Conservation (phyloP, 2,329 filamentous ascomycete genomes). For the Fusarium sp. region DNA sequence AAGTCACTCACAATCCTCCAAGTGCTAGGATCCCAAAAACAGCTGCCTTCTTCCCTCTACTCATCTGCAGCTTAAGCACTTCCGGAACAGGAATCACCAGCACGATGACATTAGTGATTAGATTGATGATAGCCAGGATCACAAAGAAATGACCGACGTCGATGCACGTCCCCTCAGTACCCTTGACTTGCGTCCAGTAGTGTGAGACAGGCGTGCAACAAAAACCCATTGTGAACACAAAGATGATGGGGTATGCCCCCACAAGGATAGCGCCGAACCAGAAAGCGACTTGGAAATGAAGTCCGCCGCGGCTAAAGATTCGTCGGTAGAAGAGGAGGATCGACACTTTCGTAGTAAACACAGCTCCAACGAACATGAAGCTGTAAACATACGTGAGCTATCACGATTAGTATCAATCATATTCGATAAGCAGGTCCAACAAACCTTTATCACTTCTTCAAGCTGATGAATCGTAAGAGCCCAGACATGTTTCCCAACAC, state of each 20-base stretch:
- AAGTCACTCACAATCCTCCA: slow-evolving; percentile 21
- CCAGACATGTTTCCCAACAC: slow-evolving; percentile 24
- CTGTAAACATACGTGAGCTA: slow-evolving; percentile 19
- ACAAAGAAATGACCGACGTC: slow-evolving; percentile 14
- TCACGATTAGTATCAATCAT: background rate
- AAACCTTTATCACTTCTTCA: slow-evolving; percentile 12
- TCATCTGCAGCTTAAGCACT: slow-evolving; percentile 19
- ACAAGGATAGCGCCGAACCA: slow-evolving; percentile 13
- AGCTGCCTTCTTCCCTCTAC: slow-evolving; percentile 13
- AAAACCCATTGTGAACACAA: slow-evolving; percentile 14
- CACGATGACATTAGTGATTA: slow-evolving; percentile 6
- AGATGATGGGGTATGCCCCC: slow-evolving; percentile 8
- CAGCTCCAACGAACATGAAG: slow-evolving; percentile 15
- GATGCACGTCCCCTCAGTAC: slow-evolving; percentile 12
- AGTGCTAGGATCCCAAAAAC: slow-evolving; percentile 16
- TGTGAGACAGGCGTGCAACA: background rate
- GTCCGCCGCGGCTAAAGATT: background rate
- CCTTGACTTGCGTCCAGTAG: slow-evolving; percentile 20
- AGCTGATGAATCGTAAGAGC: slow-evolving; percentile 8
- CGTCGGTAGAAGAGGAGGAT: slow-evolving; percentile 29
- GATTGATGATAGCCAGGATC: slow-evolving; percentile 8
- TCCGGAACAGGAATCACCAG: slow-evolving; percentile 18
- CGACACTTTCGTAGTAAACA: slow-evolving; percentile 21
- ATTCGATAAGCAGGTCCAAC: background rate
- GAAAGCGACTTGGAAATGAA: slow-evolving; percentile 7